Percentiles rank a stretch among this genome's conserved stretches.
phyloP scores from a whole-genome alignment of 768 basidiomycete species.

The Leccinum variicolor region DNA sequence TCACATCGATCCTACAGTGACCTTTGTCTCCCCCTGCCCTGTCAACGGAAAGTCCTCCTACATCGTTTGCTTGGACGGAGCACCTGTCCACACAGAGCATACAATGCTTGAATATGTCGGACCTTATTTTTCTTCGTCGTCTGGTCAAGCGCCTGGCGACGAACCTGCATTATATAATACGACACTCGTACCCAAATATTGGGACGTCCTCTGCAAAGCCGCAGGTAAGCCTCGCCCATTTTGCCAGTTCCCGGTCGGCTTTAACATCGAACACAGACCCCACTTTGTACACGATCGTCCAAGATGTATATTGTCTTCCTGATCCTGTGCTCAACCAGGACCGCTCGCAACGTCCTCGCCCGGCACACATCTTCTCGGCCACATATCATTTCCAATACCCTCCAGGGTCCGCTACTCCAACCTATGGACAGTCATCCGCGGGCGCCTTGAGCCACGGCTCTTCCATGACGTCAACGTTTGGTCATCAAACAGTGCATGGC shows the following conservation, averaged over 20 bases:
- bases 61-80: constrained; percentile 49
- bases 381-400: constrained; percentile 55
- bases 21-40: constrained; percentile 49
- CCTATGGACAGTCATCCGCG: constrained; percentile 10
- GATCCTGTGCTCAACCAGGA: constrained; percentile 22
- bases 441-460: constrained; percentile 9
- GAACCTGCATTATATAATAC: constrained; percentile 53
- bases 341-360: constrained; percentile 22
- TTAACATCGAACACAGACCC: constrained; percentile 47
- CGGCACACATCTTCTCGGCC: constrained; percentile 49
- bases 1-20: constrained; percentile 64
- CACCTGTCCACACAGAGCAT: constrained; percentile 50
- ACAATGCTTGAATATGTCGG: constrained; percentile 34
- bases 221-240: constrained; percentile 39
- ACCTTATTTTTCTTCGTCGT: constrained; percentile 30
- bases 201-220: constrained; percentile 55
- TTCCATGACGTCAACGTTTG: constrained; percentile 17
- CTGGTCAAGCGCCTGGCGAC: constrained; percentile 24
- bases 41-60: constrained; percentile 54
- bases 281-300: constrained; percentile 61
- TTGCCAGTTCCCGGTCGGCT: not conserved
- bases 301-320: constrained; percentile 47
- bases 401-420: constrained; percentile 2
- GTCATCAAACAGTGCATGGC: constrained; percentile 1
- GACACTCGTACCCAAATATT: constrained; percentile 59